Base-by-base conservation (phyloP, 2,329 filamentous ascomycete genomes). In the Zasmidium angulare region DNA sequence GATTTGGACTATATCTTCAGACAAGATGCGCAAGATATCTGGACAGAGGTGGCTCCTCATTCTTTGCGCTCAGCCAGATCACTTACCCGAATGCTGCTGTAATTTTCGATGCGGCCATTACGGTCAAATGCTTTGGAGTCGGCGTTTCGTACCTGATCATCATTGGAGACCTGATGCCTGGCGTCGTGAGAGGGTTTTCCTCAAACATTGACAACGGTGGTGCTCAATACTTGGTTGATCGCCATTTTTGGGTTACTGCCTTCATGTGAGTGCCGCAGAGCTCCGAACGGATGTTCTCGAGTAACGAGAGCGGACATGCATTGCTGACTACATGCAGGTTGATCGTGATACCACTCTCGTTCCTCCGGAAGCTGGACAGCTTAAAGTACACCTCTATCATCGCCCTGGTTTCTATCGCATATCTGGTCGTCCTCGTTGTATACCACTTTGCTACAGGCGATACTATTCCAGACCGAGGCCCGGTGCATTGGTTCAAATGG, bases 111-210 rank as follows among this genome's bases (percentile, higher is more conserved):
- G 88, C 89, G 6, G 95, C 95, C 4, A 99, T 99, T 72, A 92
- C 93, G 12, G 87, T 99, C 72, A 99, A 99, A 75, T 99, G 95
- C 76, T 99, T 99, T 73, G 95, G 95, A 40, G 95, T 99, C 10
- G 95, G 90, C 21, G 91, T 98, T 60, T 97, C 92, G 69, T 99
- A 99, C 77, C 85, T 99, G 69, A 99, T 99, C 71, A 98, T 99
- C 71, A 98, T 99, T 68, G 95, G 95, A 53, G 95, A 99, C 74
- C 80, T 99, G 63, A 99, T 99, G 95, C 95, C 95, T 0, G 93
- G 92, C 43, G 95, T 99, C 10, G 87, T 95, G 22, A 79, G 86
- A 61, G 95, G 93, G 3, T 93, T 99, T 75, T 85, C 86, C 62
- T 61, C 62, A 14, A 58, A 58, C 24, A 58, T 67, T 49, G 82